A percentile compares a stretch with the other conserved stretches of the same genome.
Conservation (phyloP, 768 basidiomycete species). For the Rhodotorula paludigena region DNA sequence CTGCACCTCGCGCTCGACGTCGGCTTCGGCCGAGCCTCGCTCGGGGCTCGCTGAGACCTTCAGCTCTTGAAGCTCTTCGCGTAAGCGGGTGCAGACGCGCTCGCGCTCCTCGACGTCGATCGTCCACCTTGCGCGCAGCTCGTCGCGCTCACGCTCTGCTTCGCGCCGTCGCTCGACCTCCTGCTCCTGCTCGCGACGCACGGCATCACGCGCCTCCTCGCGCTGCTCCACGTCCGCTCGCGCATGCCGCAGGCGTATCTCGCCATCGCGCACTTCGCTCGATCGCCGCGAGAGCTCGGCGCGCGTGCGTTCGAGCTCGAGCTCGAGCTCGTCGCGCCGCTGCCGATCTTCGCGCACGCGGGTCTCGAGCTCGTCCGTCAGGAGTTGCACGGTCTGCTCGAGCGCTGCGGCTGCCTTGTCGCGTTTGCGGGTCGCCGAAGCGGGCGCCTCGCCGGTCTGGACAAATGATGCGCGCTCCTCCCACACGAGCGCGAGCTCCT, state of each 20-base stretch:
- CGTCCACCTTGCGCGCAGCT: not conserved
- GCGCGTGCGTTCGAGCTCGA: slow-evolving; percentile 4
- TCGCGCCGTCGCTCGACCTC: not conserved
- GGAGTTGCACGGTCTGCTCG: slow-evolving; percentile 25
- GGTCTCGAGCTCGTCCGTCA: slow-evolving; percentile 37
- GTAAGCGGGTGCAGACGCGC: not conserved
- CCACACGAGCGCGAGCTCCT: slow-evolving; percentile 20
- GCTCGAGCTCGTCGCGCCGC: not conserved
- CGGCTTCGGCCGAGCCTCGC: not conserved
- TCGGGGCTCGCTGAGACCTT: too few relatives aligned
- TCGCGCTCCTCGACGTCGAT: slow-evolving; percentile 7
- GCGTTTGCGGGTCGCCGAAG: not conserved
- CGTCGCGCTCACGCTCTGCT: not conserved
- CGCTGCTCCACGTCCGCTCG: not conserved
- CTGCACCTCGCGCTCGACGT: slow-evolving; percentile 10
- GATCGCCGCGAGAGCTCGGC: not conserved
- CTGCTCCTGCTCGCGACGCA: not conserved
- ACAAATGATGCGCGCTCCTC: slow-evolving; percentile 2
- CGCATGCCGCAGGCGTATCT: slow-evolving; percentile 19
- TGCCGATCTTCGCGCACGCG: slow-evolving; percentile 10
- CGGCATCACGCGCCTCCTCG: not conserved
- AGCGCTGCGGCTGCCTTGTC: slow-evolving; percentile 18
- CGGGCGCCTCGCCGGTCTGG: not conserved
- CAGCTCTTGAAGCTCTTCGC: slow-evolving; percentile 6
- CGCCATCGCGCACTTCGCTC: slow-evolving; percentile 10